A percentile compares a stretch with the other conserved stretches of the same genome.
phyloP scores from a whole-genome alignment of 805 yeast genomes.

The Yarrowia sp. region DNA sequence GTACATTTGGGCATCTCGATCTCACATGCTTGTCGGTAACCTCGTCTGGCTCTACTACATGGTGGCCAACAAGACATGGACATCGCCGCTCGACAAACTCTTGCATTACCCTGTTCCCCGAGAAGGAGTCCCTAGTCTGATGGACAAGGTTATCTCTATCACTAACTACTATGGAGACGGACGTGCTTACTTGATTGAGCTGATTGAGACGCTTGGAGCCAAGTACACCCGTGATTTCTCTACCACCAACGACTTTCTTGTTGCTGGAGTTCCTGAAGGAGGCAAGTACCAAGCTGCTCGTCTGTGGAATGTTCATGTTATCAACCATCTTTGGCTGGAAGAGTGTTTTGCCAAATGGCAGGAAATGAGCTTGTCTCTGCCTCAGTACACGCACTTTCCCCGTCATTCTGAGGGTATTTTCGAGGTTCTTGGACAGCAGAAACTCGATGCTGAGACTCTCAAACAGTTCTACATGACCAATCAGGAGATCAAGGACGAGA shows the following conservation, averaged over 20 bases:
- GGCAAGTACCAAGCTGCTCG: slow-evolving; percentile 71
- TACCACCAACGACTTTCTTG: slow-evolving; percentile 64
- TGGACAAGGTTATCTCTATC: slow-evolving; percentile 56
- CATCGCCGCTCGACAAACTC: slow-evolving; percentile 53
- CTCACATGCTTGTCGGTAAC: slow-evolving; percentile 55
- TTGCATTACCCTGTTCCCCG: slow-evolving; percentile 69
- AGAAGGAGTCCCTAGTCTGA: slow-evolving; percentile 53
- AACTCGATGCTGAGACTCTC: slow-evolving; percentile 46
- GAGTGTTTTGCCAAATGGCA: slow-evolving; percentile 68
- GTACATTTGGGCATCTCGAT: slow-evolving; percentile 48
- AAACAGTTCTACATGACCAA: slow-evolving; percentile 41
- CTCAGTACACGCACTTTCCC: slow-evolving; percentile 52
- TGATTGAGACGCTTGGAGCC: slow-evolving; percentile 73
- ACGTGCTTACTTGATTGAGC: slow-evolving; percentile 62
- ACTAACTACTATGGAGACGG: slow-evolving; percentile 88
- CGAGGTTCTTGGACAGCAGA: slow-evolving; percentile 53
- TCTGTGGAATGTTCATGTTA: slow-evolving; percentile 63
- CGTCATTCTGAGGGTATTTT: slow-evolving; percentile 43
- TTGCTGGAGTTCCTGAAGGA: slow-evolving; percentile 67
- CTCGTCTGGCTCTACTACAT: slow-evolving; percentile 73
- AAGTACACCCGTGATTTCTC: slow-evolving; percentile 63
- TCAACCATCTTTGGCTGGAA: slow-evolving; percentile 88
- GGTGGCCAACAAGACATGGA: slow-evolving; percentile 55
- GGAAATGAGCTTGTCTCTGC: slow-evolving; percentile 45
- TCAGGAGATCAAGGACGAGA: slow-evolving; percentile 28